Percentiles rank a stretch among this genome's conserved stretches.
Evolutionary conservation across 2,329 filamentous ascomycete genomes (phyloP).

Genomic region (Ploettnerulaceae sp.): DNA sequence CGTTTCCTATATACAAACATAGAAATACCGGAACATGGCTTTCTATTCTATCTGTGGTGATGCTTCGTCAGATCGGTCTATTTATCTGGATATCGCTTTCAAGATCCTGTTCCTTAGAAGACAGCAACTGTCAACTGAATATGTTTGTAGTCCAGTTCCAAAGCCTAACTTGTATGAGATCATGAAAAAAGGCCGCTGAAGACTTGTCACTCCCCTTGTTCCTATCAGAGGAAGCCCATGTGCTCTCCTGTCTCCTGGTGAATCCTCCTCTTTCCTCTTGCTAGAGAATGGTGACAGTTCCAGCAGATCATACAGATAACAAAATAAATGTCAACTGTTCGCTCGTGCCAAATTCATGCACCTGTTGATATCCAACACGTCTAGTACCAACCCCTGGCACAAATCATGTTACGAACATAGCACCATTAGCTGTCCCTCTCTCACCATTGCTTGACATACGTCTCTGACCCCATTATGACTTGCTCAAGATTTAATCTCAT

Average conservation of each 20-base stretch:
- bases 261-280: neutral
- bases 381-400: neutral
- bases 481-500: slow-evolving; percentile 35
- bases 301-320: neutral
- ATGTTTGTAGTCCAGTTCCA: too few relatives aligned
- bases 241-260: neutral
- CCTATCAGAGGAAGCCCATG: neutral
- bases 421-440: neutral
- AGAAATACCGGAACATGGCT: too few relatives aligned
- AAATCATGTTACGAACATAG: neutral
- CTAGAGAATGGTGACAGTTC: neutral
- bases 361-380: neutral
- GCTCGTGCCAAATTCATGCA: neutral
- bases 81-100: too few relatives aligned
- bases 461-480: slow-evolving; percentile 23
- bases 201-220: too few relatives aligned
- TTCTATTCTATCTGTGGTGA: too few relatives aligned
- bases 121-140: too few relatives aligned
- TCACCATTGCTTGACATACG: slow-evolving; percentile 16
- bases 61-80: too few relatives aligned
- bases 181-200: too few relatives aligned
- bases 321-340: too few relatives aligned
- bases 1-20: too few relatives aligned
- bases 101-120: too few relatives aligned
- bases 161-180: too few relatives aligned